Evolutionary conservation across 805 yeast species (phyloP).

Genomic region (Saccharomycopsis microspora): DNA sequence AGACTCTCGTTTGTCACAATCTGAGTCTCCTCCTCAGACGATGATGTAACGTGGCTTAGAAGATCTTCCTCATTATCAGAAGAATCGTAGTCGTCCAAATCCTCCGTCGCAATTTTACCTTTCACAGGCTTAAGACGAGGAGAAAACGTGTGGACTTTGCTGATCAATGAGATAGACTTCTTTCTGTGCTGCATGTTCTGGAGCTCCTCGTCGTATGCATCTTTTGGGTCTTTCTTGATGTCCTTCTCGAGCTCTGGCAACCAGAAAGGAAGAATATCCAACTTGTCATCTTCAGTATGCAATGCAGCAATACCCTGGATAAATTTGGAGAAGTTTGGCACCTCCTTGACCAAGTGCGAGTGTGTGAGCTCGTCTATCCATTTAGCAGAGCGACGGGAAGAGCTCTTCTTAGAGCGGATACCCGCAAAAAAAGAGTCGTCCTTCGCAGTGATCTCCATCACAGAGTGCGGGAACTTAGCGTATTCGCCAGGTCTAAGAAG

Average conservation of each 20-base stretch:
- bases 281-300: conserved; percentile 80
- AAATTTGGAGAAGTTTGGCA: conserved; percentile 65
- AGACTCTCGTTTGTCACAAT: conserved; percentile 1
- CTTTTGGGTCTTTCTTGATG: conserved; percentile 67
- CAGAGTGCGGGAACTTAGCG: conserved; percentile 72
- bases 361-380: conserved; percentile 87
- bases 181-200: conserved; percentile 38
- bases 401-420: conserved; percentile 13
- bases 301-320: conserved; percentile 86
- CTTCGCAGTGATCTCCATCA: conserved; percentile 70
- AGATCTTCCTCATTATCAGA: conserved; percentile 29
- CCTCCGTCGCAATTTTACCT: conserved; percentile 17
- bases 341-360: conserved; percentile 80
- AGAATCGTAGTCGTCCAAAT: conserved; percentile 49
- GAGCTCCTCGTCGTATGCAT: conserved; percentile 59
- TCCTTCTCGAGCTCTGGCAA: conserved; percentile 78
- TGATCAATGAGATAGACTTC: conserved; percentile 24
- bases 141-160: conserved; percentile 26
- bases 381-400: conserved; percentile 23
- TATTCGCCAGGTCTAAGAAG: conserved; percentile 79
- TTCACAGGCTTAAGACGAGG: conserved; percentile 9
- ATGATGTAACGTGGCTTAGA: conserved; percentile 17
- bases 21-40: conserved; percentile 14
- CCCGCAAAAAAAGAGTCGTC: conserved; percentile 19
- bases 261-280: conserved; percentile 92